Conservation (phyloP, 1,284 basidiomycete genomes). For the Puccinia triticina region DNA sequence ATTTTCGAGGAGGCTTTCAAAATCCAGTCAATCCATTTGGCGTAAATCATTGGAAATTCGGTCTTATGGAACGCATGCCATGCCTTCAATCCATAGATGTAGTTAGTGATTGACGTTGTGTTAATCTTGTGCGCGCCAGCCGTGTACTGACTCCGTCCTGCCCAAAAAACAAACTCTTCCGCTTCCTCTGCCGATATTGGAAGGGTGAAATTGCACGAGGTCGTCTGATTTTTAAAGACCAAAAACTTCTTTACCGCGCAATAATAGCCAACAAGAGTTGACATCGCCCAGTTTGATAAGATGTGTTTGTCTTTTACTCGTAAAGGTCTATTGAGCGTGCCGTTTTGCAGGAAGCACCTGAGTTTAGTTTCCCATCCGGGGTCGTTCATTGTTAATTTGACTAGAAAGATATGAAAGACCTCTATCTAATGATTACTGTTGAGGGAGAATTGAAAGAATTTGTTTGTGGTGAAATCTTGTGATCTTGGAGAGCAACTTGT, state of each 20-base stretch:
- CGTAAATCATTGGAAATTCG: neutral
- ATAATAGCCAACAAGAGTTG: neutral
- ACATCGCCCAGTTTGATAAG: too few relatives aligned
- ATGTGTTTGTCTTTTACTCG: too few relatives aligned
- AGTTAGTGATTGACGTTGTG: neutral
- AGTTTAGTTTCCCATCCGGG: too few relatives aligned
- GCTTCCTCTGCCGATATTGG: neutral
- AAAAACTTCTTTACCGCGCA: neutral
- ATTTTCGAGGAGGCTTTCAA: neutral
- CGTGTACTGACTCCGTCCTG: neutral
- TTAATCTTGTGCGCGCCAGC: neutral
- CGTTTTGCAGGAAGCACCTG: too few relatives aligned
- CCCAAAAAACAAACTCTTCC: neutral
- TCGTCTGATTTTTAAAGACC: neutral
- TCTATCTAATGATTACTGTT: too few relatives aligned
- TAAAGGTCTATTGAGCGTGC: too few relatives aligned
- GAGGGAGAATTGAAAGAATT: too few relatives aligned
- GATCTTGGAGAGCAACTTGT: too few relatives aligned
- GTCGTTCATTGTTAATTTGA: too few relatives aligned
- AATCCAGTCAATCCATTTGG: neutral
- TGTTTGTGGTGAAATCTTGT: too few relatives aligned
- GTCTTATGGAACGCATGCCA: neutral
- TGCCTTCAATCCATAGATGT: neutral
- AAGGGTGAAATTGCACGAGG: neutral
- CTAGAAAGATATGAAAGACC: too few relatives aligned